Percentiles rank a stretch among this genome's conserved stretches.
These are phyloP conservation scores for Zea luxurians DNA, from an alignment of 176 grass and related monocot genomes.

Conservation along the genomic window DNA sequence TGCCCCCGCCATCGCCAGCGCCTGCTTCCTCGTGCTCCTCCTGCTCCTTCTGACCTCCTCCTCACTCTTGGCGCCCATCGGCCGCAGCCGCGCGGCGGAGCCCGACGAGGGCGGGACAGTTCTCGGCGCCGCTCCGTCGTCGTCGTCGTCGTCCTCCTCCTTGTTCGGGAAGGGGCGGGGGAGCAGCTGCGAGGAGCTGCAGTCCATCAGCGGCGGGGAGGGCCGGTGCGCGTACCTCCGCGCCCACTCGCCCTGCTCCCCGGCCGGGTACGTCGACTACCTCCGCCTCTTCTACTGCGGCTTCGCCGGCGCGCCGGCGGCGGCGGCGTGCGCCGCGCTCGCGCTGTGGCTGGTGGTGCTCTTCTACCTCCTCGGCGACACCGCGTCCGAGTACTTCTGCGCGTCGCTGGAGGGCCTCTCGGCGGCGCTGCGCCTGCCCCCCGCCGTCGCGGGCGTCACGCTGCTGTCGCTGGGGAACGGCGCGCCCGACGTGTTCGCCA, in stretches of 20 bases:
- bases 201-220: slow-evolving; percentile 26
- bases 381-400: slow-evolving; percentile 86
- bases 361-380: slow-evolving; percentile 91
- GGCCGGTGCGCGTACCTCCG: slow-evolving; percentile 56
- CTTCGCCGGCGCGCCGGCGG: slow-evolving; percentile 28
- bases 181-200: slow-evolving; percentile 47
- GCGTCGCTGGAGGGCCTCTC: slow-evolving; percentile 72
- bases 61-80: background rate
- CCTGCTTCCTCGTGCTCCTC: slow-evolving; percentile 42
- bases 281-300: slow-evolving; percentile 77
- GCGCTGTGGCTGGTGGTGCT: slow-evolving; percentile 62
- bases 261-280: slow-evolving; percentile 73
- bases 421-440: slow-evolving; percentile 57
- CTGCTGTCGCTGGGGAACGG: slow-evolving; percentile 87
- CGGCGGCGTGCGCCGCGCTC: slow-evolving; percentile 33
- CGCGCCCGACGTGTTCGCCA: slow-evolving; percentile 85
- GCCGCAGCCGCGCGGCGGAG: background rate
- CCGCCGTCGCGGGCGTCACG: slow-evolving; percentile 80
- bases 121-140: background rate
- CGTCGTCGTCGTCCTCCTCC: background rate
- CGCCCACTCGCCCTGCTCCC: slow-evolving; percentile 47
- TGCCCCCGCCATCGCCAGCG: slow-evolving; percentile 44
- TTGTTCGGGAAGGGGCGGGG: background rate
- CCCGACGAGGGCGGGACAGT: background rate
- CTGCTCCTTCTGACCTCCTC: slow-evolving; percentile 25